Percentiles rank a stretch among this genome's conserved stretches.
phyloP scores from a whole-genome alignment of 1,139 yeast genomes.

The Hansenula anomala region DNA sequence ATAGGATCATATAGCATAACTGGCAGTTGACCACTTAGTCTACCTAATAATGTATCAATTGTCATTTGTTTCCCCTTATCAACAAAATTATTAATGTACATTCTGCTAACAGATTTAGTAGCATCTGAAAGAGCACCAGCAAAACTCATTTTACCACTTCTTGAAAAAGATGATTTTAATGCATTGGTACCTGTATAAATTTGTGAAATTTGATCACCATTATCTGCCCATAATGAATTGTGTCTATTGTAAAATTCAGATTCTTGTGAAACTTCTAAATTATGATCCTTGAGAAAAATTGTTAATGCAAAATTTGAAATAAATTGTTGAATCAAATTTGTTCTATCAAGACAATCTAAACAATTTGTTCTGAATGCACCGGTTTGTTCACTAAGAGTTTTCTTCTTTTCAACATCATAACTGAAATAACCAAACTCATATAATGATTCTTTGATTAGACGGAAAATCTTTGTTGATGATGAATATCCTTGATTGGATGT shows the following conservation, averaged over 20 bases:
- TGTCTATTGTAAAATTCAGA: constrained; percentile 60
- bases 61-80: constrained; percentile 87
- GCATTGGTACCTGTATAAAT: constrained; percentile 98
- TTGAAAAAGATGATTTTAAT: constrained; percentile 84
- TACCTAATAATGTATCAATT: constrained; percentile 82
- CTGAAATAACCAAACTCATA: constrained; percentile 79
- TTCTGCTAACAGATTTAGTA: constrained; percentile 89
- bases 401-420: constrained; percentile 45
- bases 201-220: constrained; percentile 95
- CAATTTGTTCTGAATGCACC: constrained; percentile 94
- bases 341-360: constrained; percentile 91
- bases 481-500: constrained; percentile 86
- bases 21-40: constrained; percentile 61
- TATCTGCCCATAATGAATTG: constrained; percentile 92
- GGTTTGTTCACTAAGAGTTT: constrained; percentile 64
- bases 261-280: constrained; percentile 30
- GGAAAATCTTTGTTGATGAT: constrained; percentile 70
- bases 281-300: constrained; percentile 53
- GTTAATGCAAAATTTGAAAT: constrained; percentile 65
- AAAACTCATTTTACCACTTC: constrained; percentile 92
- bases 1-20: constrained; percentile 86
- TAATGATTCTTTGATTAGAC: constrained; percentile 58
- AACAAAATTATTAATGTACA: constrained; percentile 93
- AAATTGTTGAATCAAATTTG: constrained; percentile 89
- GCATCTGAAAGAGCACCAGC: constrained; percentile 97